Conservation (phyloP, 2,329 filamentous ascomycete genomes). For the Dothideomycetidae sp. region DNA sequence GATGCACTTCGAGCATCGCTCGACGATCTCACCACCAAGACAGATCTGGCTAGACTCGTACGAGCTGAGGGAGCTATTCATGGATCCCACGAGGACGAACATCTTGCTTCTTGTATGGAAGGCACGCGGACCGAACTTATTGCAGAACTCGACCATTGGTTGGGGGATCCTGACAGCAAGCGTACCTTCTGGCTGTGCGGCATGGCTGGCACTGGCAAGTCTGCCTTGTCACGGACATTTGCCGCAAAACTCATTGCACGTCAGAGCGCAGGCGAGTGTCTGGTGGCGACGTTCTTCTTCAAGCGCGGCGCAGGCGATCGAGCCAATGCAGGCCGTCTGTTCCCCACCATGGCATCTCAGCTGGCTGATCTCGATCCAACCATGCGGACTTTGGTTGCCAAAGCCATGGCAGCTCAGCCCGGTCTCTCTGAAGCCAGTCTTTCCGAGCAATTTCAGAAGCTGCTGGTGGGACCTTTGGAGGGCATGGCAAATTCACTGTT, state of each 20-base stretch:
- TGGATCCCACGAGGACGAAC: not conserved
- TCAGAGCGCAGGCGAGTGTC: conserved; percentile 7
- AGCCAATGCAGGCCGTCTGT: not conserved
- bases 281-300: conserved; percentile 16
- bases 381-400: not conserved
- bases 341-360: not conserved
- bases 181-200: conserved; percentile 23
- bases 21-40: not conserved
- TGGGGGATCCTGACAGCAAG: not conserved
- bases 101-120: not conserved
- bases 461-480: not conserved
- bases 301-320: conserved; percentile 10
- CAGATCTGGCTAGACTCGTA: not conserved
- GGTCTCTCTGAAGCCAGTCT: not conserved
- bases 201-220: conserved; percentile 22
- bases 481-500: not conserved
- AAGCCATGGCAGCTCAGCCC: not conserved
- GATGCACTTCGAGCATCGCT: not conserved
- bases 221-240: conserved; percentile 21
- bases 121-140: not conserved
- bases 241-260: conserved; percentile 12
- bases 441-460: not conserved
- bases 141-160: not conserved
- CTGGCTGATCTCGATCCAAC: not conserved
- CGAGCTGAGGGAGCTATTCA: not conserved